Evolutionary conservation across 129 eudicot species (phyloP), one percentile per base, ranked within the genome.

Genomic region (Chrysanthemum lavandulifolium): DNA sequence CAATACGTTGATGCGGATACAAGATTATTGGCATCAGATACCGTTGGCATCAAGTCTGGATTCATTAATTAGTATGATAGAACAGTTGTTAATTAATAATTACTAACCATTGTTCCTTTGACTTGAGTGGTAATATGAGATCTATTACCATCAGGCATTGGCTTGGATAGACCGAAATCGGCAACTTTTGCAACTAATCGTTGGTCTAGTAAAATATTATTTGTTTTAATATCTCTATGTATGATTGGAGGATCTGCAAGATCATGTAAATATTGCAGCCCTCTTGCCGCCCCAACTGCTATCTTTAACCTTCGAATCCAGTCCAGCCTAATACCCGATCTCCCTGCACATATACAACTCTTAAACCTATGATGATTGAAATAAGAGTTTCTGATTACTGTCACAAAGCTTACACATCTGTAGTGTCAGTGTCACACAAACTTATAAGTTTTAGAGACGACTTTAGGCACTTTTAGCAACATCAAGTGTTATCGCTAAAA

Each of bases 241-340:
- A 87, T 85, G 76, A 87, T 84, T 10, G 87, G 95, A 61, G 95
- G 95, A 71, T 83, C 72, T 25, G 95, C 95, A 65, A 82, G 84
- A 76, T 85, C 90, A 73, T 88, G 95, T 62, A 88, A 63, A 74
- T 88, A 88, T 73, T 83, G 88, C 52, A 88, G 36, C 62, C 90
- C 95, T 78, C 55, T 88, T 59, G 95, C 95, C 65, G 90, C 83
- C 65, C 95, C 95, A 4, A 85, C 69, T 27, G 90, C 95, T 82
- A 85, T 69, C 62, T 83, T 79, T 16, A 88, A 81, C 50, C 95
- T 66, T 63, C 88, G 78, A 47, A 8, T 64, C 95, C 95, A 85
- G 67, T 83, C 87, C 69, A 88, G 65, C 61, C 79, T 59, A 61
- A 87, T 71, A 52, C 89, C 90, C 10, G 87, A 68, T 61, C 74